phyloP scores from a whole-genome alignment of 768 basidiomycete genomes.

The Termitomyces sp. region DNA sequence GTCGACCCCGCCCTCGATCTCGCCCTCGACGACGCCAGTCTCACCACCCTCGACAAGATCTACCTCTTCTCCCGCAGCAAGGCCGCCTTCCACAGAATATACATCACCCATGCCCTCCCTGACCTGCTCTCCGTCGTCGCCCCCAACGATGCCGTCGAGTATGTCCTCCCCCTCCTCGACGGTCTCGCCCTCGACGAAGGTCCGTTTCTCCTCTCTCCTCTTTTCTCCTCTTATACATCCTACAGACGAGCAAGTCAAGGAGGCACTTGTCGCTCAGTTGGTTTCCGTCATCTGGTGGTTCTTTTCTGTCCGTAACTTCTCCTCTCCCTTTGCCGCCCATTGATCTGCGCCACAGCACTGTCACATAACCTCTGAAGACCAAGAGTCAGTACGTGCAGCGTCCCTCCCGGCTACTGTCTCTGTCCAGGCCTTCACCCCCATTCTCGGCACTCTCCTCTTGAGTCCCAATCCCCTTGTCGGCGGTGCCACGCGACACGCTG shows the following conservation, averaged over 20 bases:
- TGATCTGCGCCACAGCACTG: conserved; percentile 45
- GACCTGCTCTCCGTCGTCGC: conserved; percentile 69
- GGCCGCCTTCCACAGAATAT: conserved; percentile 57
- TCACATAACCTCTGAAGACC: conserved; percentile 50
- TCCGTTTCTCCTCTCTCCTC: conserved; percentile 19
- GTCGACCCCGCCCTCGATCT: conserved; percentile 36
- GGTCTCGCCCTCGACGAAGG: conserved; percentile 84
- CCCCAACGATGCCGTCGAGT: conserved; percentile 86
- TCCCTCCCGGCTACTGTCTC: conserved; percentile 47
- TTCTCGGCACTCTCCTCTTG: conserved; percentile 83
- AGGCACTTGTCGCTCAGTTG: conserved; percentile 77
- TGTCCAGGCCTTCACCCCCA: conserved; percentile 86
- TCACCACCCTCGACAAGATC: conserved; percentile 85
- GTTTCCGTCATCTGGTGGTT: conserved; percentile 92
- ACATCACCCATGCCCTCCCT: conserved; percentile 82
- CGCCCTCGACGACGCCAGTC: conserved; percentile 56
- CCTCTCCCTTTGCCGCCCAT: conserved; percentile 3
- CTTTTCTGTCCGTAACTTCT: conserved; percentile 44
- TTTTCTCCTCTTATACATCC: neutral
- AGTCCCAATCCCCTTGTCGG: conserved; percentile 72
- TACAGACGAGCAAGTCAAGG: conserved; percentile 81
- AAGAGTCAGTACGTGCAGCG: conserved; percentile 18
- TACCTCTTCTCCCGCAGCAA: conserved; percentile 84
- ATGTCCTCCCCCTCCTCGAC: conserved; percentile 86
- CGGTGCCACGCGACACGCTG: conserved; percentile 63